These are phyloP conservation scores for Massarina eburnea DNA, from an alignment of 2,329 filamentous ascomycete species.

Conservation along the genomic window DNA sequence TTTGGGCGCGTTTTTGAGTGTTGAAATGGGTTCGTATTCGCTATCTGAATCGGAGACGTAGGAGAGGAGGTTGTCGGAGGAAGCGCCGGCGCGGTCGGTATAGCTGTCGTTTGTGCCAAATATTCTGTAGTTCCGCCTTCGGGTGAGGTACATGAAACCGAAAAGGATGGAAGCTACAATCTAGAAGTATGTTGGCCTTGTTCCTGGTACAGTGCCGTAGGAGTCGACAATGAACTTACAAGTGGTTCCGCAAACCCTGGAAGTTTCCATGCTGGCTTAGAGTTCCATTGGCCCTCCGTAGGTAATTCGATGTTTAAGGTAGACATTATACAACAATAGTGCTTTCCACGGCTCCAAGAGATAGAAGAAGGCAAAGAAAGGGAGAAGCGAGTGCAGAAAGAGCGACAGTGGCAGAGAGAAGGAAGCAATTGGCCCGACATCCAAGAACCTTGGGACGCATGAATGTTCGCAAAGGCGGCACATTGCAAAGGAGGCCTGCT, in stretches of 20 bases:
- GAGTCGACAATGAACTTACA: slow-evolving; percentile 17
- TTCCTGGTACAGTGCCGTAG: background rate
- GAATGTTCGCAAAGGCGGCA: too few relatives aligned
- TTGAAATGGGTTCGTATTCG: slow-evolving; percentile 39
- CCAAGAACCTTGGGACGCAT: too few relatives aligned
- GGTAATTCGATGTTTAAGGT: slow-evolving; percentile 5
- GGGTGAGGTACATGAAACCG: slow-evolving; percentile 52
- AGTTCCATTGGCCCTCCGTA: slow-evolving; percentile 38
- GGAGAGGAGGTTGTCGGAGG: slow-evolving; percentile 44
- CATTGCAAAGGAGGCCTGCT: too few relatives aligned
- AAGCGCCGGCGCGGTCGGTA: slow-evolving; percentile 39
- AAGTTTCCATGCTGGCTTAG: slow-evolving; percentile 46
- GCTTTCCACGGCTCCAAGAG: too few relatives aligned
- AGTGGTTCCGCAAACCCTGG: slow-evolving; percentile 47
- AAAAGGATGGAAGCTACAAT: slow-evolving; percentile 55
- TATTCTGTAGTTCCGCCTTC: slow-evolving; percentile 49
- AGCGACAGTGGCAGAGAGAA: too few relatives aligned
- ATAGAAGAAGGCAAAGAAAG: too few relatives aligned
- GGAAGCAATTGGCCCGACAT: too few relatives aligned
- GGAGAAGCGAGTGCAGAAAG: too few relatives aligned
- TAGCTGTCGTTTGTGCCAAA: slow-evolving; percentile 36
- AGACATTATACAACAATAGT: slow-evolving; percentile 3
- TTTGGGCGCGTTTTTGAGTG: slow-evolving; percentile 50
- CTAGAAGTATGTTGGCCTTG: slow-evolving; percentile 25
- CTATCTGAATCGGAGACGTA: slow-evolving; percentile 41